These are phyloP conservation scores for Gigaspora rosea DNA, from an alignment of 192 early-diverging fungal species.

Conservation along the genomic window DNA sequence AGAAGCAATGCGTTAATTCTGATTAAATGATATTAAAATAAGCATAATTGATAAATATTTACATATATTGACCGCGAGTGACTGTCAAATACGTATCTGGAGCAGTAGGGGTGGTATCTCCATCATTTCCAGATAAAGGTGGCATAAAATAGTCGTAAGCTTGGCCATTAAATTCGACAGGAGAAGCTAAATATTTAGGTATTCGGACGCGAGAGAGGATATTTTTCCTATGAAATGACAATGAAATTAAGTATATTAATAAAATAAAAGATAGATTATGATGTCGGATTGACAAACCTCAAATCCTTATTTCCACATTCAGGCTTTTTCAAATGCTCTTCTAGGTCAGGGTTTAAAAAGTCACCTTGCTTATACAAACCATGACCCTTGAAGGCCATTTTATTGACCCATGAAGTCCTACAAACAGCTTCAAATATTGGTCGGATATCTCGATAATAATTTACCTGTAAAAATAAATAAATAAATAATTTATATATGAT, in stretches of 20 bases:
- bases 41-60: background rate
- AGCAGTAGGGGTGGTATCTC: background rate
- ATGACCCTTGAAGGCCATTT: constrained; percentile 6
- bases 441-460: constrained; percentile 27
- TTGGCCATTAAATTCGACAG: constrained; percentile 2
- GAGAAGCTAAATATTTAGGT: background rate
- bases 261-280: background rate
- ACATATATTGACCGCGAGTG: constrained; percentile 24
- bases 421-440: constrained; percentile 25
- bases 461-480: background rate
- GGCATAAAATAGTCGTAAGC: constrained; percentile 29
- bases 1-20: background rate
- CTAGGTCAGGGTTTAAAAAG: constrained; percentile 18
- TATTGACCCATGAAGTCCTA: constrained; percentile 25
- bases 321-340: background rate
- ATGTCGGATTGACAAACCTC: background rate
- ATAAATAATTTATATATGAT: too few species aligned
- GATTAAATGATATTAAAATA: background rate
- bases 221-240: constrained; percentile 10
- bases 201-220: constrained; percentile 19
- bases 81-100: constrained; percentile 18
- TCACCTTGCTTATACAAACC: constrained; percentile 1
- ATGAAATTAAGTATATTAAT: constrained; percentile 8
- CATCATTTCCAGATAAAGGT: constrained; percentile 24
- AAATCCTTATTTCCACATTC: background rate